Evolutionary conservation across 768 basidiomycete genomes (phyloP).

Genomic region (Asterophora parasitica): DNA sequence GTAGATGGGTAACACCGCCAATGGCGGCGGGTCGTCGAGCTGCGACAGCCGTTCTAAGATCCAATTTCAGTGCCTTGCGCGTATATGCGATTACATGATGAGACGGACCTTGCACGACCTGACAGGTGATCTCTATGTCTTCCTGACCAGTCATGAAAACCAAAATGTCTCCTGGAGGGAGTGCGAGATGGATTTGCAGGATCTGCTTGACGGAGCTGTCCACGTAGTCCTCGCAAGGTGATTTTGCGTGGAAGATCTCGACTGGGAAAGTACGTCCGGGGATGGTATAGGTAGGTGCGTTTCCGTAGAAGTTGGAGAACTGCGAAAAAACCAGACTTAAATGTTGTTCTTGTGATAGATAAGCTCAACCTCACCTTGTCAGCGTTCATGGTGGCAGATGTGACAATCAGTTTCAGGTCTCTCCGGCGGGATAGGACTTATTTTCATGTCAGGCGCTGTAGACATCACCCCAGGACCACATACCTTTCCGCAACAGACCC

Average conservation of each 20-base stretch:
- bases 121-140: constrained; percentile 96
- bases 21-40: constrained; percentile 81
- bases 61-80: not conserved
- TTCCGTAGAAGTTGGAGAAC: constrained; percentile 96
- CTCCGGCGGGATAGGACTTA: constrained; percentile 81
- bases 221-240: constrained; percentile 98
- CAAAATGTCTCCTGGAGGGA: constrained; percentile 89
- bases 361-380: constrained; percentile 67
- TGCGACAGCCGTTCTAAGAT: constrained; percentile 80
- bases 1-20: constrained; percentile 96
- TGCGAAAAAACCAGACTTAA: constrained; percentile 23
- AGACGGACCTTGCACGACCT: constrained; percentile 76
- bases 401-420: constrained; percentile 94
- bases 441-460: constrained; percentile 5
- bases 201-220: constrained; percentile 98
- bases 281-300: constrained; percentile 92
- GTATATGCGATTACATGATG: not conserved
- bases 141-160: constrained; percentile 99
- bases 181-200: constrained; percentile 90
- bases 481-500: constrained; percentile 93
- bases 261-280: constrained; percentile 93
- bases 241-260: constrained; percentile 93
- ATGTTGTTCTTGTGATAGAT: not conserved
- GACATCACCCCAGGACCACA: constrained; percentile 20
- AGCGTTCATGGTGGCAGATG: constrained; percentile 99